phyloP scores from a whole-genome alignment of 805 yeast species.

The Tanozyma kutaoensis region DNA sequence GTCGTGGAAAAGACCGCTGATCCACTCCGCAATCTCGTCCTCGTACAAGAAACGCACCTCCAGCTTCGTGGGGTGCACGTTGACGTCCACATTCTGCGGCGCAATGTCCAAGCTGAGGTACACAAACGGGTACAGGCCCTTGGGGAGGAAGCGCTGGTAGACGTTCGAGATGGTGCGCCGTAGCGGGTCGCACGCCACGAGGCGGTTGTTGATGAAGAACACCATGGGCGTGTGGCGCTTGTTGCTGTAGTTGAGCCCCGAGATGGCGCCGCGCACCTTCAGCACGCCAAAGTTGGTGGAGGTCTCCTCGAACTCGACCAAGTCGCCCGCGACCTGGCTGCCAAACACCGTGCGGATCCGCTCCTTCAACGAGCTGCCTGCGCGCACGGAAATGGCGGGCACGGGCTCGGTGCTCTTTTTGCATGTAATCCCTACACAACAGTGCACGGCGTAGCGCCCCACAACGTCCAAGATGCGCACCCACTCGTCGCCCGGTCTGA shows the following conservation, averaged over 20 bases:
- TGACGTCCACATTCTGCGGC: slow-evolving; percentile 74
- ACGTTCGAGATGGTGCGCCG: slow-evolving; percentile 51
- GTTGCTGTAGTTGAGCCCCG: slow-evolving; percentile 58
- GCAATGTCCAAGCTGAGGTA: slow-evolving; percentile 58
- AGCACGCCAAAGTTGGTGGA: slow-evolving; percentile 33
- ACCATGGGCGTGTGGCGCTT: slow-evolving; percentile 58
- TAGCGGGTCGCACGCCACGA: slow-evolving; percentile 75
- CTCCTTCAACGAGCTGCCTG: slow-evolving; percentile 38
- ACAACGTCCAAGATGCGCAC: slow-evolving; percentile 68
- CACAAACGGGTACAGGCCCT: slow-evolving; percentile 62
- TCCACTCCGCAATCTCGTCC: slow-evolving; percentile 63
- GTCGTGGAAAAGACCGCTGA: slow-evolving; percentile 37
- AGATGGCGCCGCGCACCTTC: slow-evolving; percentile 43
- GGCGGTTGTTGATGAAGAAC: slow-evolving; percentile 74
- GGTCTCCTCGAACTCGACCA: slow-evolving; percentile 29
- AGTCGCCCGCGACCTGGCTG: slow-evolving; percentile 47
- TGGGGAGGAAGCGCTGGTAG: slow-evolving; percentile 60
- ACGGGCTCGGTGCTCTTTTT: slow-evolving; percentile 70
- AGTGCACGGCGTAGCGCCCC: slow-evolving; percentile 71
- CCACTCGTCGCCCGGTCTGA: slow-evolving; percentile 54
- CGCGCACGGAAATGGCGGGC: slow-evolving; percentile 48
- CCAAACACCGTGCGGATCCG: slow-evolving; percentile 70
- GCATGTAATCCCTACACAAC: slow-evolving; percentile 60
- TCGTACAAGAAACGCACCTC: slow-evolving; percentile 82
- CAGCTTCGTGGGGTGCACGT: slow-evolving; percentile 90